These are phyloP conservation scores for Penicillium capsulatum DNA, from an alignment of 2,329 filamentous ascomycete species.

Conservation along the genomic window DNA sequence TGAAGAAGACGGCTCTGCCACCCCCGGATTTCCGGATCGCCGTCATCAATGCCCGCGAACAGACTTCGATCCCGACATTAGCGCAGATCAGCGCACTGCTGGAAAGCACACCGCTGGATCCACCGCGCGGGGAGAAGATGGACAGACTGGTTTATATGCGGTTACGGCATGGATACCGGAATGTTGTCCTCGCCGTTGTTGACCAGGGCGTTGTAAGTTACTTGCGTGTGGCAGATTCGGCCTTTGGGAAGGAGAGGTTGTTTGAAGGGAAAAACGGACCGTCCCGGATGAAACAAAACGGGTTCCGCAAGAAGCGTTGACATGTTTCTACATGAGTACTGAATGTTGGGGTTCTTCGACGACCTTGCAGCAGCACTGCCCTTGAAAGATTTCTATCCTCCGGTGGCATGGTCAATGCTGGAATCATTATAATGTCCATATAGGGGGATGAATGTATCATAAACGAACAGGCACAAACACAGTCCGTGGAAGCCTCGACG, in stretches of 20 bases:
- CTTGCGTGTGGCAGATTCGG: constrained; percentile 71
- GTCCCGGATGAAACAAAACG: constrained; percentile 29
- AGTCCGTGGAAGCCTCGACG: no score
- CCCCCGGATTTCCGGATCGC: constrained; percentile 79
- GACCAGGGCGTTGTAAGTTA: constrained; percentile 90
- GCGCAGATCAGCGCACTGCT: constrained; percentile 68
- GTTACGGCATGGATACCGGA: constrained; percentile 78
- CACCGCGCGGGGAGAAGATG: constrained; percentile 50
- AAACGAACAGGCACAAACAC: no score
- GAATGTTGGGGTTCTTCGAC: no score
- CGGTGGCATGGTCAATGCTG: no score
- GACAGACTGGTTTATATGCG: constrained; percentile 63
- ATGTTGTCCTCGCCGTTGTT: constrained; percentile 80
- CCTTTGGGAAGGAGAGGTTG: constrained; percentile 71
- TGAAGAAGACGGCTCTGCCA: constrained; percentile 75
- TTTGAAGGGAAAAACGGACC: constrained; percentile 48
- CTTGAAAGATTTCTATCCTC: no score
- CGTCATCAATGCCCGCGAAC: constrained; percentile 69
- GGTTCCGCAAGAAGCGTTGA: constrained; percentile 33
- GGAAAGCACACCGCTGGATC: constrained; percentile 66
- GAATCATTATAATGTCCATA: no score
- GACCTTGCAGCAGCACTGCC: not conserved
- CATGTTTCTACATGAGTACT: no score
- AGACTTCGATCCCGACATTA: constrained; percentile 66
- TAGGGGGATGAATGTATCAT: no score